A percentile compares a stretch with the other conserved stretches of the same genome.
phyloP scores from a whole-genome alignment of 148 eudicot species.

The Amaranthus cruentus region DNA sequence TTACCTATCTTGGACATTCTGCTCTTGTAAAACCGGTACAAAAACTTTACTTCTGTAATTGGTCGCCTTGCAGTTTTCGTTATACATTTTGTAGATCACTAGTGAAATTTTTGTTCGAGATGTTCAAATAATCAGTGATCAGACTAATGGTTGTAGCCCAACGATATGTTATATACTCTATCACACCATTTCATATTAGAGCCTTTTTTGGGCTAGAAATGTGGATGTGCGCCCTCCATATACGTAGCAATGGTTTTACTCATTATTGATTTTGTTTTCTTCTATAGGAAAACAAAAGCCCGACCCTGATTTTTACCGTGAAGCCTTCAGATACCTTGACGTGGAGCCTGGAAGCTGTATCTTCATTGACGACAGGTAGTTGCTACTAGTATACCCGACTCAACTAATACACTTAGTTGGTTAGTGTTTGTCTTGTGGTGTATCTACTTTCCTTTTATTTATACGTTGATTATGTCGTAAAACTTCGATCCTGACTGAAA shows the following conservation, averaged over 20 bases:
- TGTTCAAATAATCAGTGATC: no score
- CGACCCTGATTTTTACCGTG: constrained; percentile 57
- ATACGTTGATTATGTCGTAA: no score
- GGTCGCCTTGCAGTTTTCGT: neutral
- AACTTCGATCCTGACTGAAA: no score
- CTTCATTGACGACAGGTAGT: constrained; percentile 85
- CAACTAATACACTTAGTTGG: neutral
- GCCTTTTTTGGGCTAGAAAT: neutral
- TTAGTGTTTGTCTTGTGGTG: neutral
- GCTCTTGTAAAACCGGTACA: constrained; percentile 71
- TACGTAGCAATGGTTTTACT: no score
- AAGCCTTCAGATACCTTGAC: constrained; percentile 53
- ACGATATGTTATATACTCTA: no score
- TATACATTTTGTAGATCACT: neutral
- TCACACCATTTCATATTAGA: no score
- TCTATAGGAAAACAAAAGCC: constrained; percentile 82
- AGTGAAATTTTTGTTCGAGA: no score
- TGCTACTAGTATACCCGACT: neutral
- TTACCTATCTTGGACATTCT: constrained; percentile 91
- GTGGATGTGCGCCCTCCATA: neutral
- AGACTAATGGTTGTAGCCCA: no score
- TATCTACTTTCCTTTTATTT: no score
- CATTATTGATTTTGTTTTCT: constrained; percentile 7
- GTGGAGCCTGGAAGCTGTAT: constrained; percentile 66
- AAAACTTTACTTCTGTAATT: constrained; percentile 3